Evolutionary conservation across 1,284 basidiomycete genomes (phyloP).

Genomic region (Melampsora americana): DNA sequence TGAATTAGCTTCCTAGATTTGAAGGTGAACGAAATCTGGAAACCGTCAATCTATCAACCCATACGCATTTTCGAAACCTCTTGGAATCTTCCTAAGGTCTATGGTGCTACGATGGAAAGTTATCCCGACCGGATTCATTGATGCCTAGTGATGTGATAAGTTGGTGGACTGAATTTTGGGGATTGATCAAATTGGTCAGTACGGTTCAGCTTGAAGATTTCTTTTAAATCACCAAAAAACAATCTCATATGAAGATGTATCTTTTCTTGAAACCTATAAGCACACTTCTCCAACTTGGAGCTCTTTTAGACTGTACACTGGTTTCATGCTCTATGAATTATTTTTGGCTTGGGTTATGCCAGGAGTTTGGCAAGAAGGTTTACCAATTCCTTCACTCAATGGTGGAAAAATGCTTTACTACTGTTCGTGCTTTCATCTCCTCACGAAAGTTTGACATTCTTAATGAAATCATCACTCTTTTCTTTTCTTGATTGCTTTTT

Average conservation of each 20-base stretch:
- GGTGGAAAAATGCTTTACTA: slow-evolving; percentile 27
- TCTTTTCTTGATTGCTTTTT: slow-evolving; percentile 87
- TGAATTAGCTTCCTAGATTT: slow-evolving; percentile 49
- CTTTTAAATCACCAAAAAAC: neutral
- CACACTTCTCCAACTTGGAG: slow-evolving; percentile 85
- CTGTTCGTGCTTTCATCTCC: neutral
- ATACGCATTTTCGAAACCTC: slow-evolving; percentile 43
- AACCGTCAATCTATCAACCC: neutral
- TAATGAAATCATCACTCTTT: slow-evolving; percentile 70
- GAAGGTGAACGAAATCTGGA: slow-evolving; percentile 14
- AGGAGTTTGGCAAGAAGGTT: slow-evolving; percentile 80
- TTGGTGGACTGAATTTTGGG: slow-evolving; percentile 36
- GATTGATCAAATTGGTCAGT: slow-evolving; percentile 47
- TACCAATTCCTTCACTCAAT: slow-evolving; percentile 54
- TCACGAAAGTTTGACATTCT: neutral
- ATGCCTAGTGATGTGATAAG: slow-evolving; percentile 6
- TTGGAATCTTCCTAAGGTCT: slow-evolving; percentile 42
- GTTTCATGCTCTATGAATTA: slow-evolving; percentile 84
- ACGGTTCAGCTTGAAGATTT: neutral
- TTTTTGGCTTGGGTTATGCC: slow-evolving; percentile 85
- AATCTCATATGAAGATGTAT: too few species aligned
- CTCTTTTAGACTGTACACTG: slow-evolving; percentile 83
- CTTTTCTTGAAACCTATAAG: slow-evolving; percentile 56
- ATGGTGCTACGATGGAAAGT: slow-evolving; percentile 45
- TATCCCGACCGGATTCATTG: slow-evolving; percentile 22